Base-by-base conservation (phyloP, 257 asterid species). In the Avicennia marina region DNA sequence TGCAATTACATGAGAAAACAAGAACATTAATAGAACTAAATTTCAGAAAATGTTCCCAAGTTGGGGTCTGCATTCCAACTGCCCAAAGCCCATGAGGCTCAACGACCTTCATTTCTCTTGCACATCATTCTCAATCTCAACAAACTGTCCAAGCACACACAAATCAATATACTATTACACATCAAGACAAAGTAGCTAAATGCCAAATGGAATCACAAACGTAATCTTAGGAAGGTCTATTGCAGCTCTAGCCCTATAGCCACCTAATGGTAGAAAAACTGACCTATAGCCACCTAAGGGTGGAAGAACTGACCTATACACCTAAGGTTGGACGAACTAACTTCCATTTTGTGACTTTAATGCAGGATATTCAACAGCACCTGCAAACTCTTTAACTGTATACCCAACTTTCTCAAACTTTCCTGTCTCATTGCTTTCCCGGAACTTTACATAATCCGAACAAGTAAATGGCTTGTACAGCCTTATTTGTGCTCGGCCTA, bases 321-420 rank as follows among this genome's bases (percentile, higher is more conserved):
- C n/a, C n/a, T n/a, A n/a, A n/a, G n/a, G n/a, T n/a, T n/a, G 65
- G 25, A 39, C 22, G 11, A 6, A 62, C 61, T 22, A 44, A 56
- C 58, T 31, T 18, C 60, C 65, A 58, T 24, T 19, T 46, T 45
- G 39, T 13, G 58, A 11, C 50, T 62, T 64, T 4, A 20, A 13
- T n/a, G n/a, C 43, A 10, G 52, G 58, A 24, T 33, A n/a, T 5
- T 46, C 68, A 48, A 8, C 33, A 63, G 58, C 47, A 11, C 86
- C 84, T 4, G 86, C 93, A 66, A 80, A 86, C 53, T 80, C 89
- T 32, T 86, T 81, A 31, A 82, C 89, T 0, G 89, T 86, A 21
- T 70, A 78, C 2, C 95, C 93, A 32, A 86, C 86, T 53, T 80
- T 86, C 64, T 86, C 95, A 66, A 86, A 86, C 75, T 64, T 80